These are phyloP conservation scores for Medicago truncatula DNA, from an alignment of 306 rosid genomes.

Conservation along the genomic window MtrunA17r5.0-ANR NC_053048.1:38439001-38439500, in stretches of 20 bases:
- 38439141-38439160: slow-evolving; percentile 87
- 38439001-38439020: slow-evolving; percentile 9
- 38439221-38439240: slow-evolving; percentile 57
- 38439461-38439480: slow-evolving; percentile 70
- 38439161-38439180: slow-evolving; percentile 93
- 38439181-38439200: slow-evolving; percentile 86
- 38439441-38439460: slow-evolving; percentile 82
- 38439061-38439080: slow-evolving; percentile 28
- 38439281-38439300: slow-evolving; percentile 84
- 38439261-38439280: slow-evolving; percentile 83
- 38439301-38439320: slow-evolving; percentile 88
- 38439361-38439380: slow-evolving; percentile 93
- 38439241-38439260: slow-evolving; percentile 63
- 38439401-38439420: slow-evolving; percentile 87
- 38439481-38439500: slow-evolving; percentile 56
- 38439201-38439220: slow-evolving; percentile 47
- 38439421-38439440: slow-evolving; percentile 85
- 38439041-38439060: no score
- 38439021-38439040: slow-evolving; percentile 19
- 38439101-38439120: slow-evolving; percentile 53
- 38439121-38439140: slow-evolving; percentile 77
- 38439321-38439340: slow-evolving; percentile 96
- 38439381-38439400: slow-evolving; percentile 99
- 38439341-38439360: slow-evolving; percentile 86
- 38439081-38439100: slow-evolving; percentile 13